These are phyloP conservation scores for Didymosphaeria variabile DNA, from an alignment of 2,329 filamentous ascomycete genomes.

Conservation along the genomic window DNA sequence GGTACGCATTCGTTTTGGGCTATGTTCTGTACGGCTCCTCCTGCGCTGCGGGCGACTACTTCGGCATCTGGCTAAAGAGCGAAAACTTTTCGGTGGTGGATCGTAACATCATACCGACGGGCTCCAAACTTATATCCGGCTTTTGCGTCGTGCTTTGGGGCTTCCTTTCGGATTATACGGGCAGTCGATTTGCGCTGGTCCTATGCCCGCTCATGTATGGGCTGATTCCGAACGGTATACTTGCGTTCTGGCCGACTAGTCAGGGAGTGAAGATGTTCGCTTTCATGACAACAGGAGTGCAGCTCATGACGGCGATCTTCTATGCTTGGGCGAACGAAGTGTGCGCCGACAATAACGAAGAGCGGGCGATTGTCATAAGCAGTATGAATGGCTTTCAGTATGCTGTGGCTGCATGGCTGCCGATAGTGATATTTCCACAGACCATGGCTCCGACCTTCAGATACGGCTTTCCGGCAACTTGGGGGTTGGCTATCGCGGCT, in stretches of 20 bases:
- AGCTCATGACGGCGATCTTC: constrained; percentile 49
- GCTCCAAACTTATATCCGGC: constrained; percentile 16
- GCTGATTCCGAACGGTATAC: constrained; percentile 44
- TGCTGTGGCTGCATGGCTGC: constrained; percentile 42
- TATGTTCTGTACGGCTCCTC: constrained; percentile 41
- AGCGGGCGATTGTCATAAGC: constrained; percentile 43
- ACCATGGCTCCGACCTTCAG: constrained; percentile 44
- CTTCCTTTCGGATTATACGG: constrained; percentile 29
- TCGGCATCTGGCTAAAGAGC: constrained; percentile 29
- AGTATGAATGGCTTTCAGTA: constrained; percentile 48
- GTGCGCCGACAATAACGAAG: constrained; percentile 43
- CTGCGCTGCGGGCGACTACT: constrained; percentile 36
- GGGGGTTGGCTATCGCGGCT: constrained; percentile 20
- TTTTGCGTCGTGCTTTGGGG: constrained; percentile 28
- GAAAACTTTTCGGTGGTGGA: constrained; percentile 22
- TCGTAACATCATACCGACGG: constrained; percentile 26
- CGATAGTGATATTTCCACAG: constrained; percentile 47
- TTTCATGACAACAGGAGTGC: constrained; percentile 38
- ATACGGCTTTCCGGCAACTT: constrained; percentile 19
- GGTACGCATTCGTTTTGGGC: constrained; percentile 43
- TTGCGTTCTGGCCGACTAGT: constrained; percentile 34
- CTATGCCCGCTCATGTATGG: constrained; percentile 34
- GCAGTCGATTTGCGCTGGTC: constrained; percentile 17
- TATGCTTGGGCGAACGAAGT: constrained; percentile 49
- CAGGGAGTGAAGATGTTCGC: constrained; percentile 39